Conservation (phyloP, 2,329 filamentous ascomycete genomes). For the Xylaria sp. region DNA sequence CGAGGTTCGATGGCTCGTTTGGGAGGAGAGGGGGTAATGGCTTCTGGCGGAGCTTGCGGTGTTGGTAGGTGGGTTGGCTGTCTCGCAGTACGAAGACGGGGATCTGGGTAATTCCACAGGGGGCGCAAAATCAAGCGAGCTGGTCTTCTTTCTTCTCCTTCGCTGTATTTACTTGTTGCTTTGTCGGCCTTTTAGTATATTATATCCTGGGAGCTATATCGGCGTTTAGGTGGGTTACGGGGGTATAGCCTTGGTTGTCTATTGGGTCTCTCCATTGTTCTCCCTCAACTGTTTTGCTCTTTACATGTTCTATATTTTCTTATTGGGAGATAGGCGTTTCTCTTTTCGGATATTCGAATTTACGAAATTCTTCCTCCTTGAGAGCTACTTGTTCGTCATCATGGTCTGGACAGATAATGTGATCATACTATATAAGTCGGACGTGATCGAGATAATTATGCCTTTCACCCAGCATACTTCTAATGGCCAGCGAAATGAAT, state of each 20-base stretch:
- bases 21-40: constrained; percentile 55
- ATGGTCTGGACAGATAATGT: not conserved
- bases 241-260: constrained; percentile 7
- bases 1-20: constrained; percentile 57
- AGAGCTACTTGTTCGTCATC: not conserved
- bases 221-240: constrained; percentile 23
- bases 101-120: not conserved
- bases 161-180: constrained; percentile 13
- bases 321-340: not conserved
- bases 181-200: constrained; percentile 21
- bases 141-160: not conserved
- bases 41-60: constrained; percentile 69
- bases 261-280: not conserved
- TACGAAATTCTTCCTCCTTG: not conserved
- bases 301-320: not conserved
- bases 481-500: not conserved
- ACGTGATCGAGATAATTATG: not conserved
- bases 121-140: not conserved
- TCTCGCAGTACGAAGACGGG: not conserved
- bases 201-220: constrained; percentile 29
- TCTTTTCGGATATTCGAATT: not conserved
- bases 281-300: not conserved
- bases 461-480: not conserved
- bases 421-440: not conserved
- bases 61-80: constrained; percentile 56